Conservation (phyloP, 176 grass and related monocot genomes). For the Canna indica region DNA sequence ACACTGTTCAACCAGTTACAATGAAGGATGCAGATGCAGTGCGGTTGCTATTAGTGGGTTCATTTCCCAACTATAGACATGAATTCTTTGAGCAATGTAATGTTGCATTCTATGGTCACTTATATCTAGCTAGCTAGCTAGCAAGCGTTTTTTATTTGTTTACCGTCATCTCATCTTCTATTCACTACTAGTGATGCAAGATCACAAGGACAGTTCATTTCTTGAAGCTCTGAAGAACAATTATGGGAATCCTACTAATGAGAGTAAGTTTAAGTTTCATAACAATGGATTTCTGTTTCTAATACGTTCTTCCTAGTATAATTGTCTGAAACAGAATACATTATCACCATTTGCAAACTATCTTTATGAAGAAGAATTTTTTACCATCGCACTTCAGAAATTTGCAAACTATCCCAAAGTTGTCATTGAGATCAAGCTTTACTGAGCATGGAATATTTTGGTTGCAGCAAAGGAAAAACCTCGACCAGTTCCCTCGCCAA, state of each 20-base stretch:
- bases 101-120: slow-evolving; percentile 21
- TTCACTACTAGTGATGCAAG: slow-evolving; percentile 43
- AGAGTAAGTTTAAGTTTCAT: slow-evolving; percentile 22
- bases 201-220: slow-evolving; percentile 43
- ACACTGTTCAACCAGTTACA: slow-evolving; percentile 24
- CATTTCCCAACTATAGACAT: slow-evolving; percentile 29
- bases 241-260: slow-evolving; percentile 28
- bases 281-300: not conserved
- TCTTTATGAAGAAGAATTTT: too few relatives aligned
- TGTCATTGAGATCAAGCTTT: slow-evolving; percentile 7
- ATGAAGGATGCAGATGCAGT: slow-evolving; percentile 60
- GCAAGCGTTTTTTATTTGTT: not conserved
- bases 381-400: too few relatives aligned
- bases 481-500: not conserved
- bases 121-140: not conserved
- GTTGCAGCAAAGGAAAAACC: slow-evolving; percentile 31
- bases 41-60: slow-evolving; percentile 34
- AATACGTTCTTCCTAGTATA: not conserved
- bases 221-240: slow-evolving; percentile 38
- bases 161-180: slow-evolving; percentile 15
- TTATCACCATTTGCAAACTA: too few relatives aligned
- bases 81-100: slow-evolving; percentile 60
- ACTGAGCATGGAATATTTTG: slow-evolving; percentile 10
- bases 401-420: not conserved
- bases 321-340: too few relatives aligned